phyloP scores from a whole-genome alignment of 2,329 filamentous ascomycete genomes.

The Diaporthe citri region DNA sequence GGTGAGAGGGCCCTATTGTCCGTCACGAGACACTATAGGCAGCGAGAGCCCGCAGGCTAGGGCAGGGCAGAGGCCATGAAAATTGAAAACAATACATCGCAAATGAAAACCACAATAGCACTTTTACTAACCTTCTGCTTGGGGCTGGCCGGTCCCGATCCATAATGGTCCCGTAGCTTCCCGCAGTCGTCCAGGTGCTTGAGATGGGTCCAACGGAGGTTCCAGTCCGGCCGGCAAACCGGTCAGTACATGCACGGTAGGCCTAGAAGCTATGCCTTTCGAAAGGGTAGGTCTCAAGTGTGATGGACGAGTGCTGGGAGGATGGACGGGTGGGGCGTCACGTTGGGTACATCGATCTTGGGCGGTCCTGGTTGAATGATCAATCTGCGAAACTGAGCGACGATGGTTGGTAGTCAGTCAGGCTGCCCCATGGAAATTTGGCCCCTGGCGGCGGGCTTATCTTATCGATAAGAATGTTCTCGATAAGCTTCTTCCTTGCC shows the following conservation, averaged over 20 bases:
- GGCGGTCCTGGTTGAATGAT: neutral
- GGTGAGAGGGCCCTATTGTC: constrained; percentile 2
- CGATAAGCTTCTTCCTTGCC: neutral
- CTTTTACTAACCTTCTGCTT: constrained; percentile 38
- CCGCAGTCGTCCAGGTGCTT: neutral
- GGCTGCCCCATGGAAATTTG: constrained; percentile 31
- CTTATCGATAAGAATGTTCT: constrained; percentile 28
- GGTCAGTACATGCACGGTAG: neutral
- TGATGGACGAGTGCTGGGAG: neutral
- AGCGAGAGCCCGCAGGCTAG: neutral
- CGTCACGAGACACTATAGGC: constrained; percentile 18
- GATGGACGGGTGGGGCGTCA: constrained; percentile 13
- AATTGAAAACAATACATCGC: neutral
- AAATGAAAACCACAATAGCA: neutral
- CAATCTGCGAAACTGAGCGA: neutral
- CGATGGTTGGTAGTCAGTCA: constrained; percentile 16
- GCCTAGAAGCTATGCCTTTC: neutral
- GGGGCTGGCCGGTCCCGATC: constrained; percentile 37
- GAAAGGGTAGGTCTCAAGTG: neutral
- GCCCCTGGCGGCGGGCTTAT: neutral
- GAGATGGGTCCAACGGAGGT: constrained; percentile 13
- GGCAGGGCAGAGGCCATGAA: neutral
- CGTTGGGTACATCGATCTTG: neutral
- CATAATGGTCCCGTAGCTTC: constrained; percentile 32
- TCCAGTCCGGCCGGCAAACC: neutral